Evolutionary conservation across 129 eudicot species (phyloP), one percentile per base, ranked within the genome.

Genomic region (Erigeron canadensis): DNA sequence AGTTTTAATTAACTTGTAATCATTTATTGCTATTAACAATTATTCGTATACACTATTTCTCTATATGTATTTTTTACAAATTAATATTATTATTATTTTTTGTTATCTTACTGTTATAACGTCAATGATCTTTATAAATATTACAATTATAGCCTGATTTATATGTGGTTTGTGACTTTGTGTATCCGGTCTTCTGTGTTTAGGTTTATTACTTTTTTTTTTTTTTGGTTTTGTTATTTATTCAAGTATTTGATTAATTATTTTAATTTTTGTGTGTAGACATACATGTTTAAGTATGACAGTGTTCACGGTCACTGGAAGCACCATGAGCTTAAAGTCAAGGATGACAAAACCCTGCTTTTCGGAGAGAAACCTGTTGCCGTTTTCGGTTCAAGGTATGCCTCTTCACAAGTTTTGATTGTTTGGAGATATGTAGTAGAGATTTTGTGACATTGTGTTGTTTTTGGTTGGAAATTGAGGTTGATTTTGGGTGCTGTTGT

Each of bases 231-330:
- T 0, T 0, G 34, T 28, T 28, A 28, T 28, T 0, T 28, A 28
- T 0, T 28, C 3, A 28, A 28, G 51, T 45, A 16, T 47, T 47
- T 8, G 18, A 50, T 28, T 28, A 28, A 28, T 28, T 28, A 0
- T 21, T 22, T 12, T 23, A 8, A 23, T 53, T 53, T 53, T 9
- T 44, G 54, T 45, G 21, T 78, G 73, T 80, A 85, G 89, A 85
- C 89, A 50, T 85, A 81, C 7, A 85, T 85, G 89, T 85, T 85
- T 56, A 85, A 85, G 84, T 81, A 81, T 73, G 89, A 81, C 74
- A 85, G 84, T 79, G 89, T 85, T 51, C 89, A 85, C 54, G 89
- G 89, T 63, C 77, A 71, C 10, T 85, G 89, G 89, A 85, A 85
- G 80, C 89, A 85, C 48, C 86, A 85, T 71, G 89, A 85, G 21